Conservation (phyloP, 768 basidiomycete species). For the Phylloporus sp. region DNA sequence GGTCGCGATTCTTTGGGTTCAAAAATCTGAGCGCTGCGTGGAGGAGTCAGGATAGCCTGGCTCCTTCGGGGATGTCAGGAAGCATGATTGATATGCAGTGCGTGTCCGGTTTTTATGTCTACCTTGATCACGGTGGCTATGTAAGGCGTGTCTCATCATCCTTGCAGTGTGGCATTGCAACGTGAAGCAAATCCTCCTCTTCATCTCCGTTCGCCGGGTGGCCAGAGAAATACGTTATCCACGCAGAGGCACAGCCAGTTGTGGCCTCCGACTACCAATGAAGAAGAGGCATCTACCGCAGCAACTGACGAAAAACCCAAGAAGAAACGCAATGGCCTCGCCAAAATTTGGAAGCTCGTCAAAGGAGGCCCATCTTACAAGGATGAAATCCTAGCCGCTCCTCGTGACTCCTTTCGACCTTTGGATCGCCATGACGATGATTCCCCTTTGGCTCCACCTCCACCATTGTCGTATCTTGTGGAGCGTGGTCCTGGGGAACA, state of each 20-base stretch:
- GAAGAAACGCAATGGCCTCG: conserved; percentile 76
- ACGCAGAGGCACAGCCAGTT: conserved; percentile 47
- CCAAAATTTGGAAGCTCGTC: conserved; percentile 79
- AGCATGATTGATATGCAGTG: conserved; percentile 95
- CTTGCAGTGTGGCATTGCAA: conserved; percentile 68
- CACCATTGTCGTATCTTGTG: conserved; percentile 86
- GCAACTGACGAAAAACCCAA: conserved; percentile 48
- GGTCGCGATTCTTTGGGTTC: conserved; percentile 75
- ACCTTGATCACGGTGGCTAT: neutral
- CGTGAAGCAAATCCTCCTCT: conserved; percentile 46
- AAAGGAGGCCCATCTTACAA: conserved; percentile 52
- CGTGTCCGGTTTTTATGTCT: conserved; percentile 33
- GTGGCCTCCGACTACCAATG: conserved; percentile 45
- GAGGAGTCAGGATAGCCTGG: conserved; percentile 78
- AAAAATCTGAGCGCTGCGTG: conserved; percentile 68
- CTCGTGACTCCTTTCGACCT: conserved; percentile 39
- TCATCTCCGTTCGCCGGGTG: conserved; percentile 28
- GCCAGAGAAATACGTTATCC: conserved; percentile 34
- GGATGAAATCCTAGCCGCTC: conserved; percentile 24
- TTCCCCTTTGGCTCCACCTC: conserved; percentile 81
- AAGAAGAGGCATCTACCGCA: conserved; percentile 13
- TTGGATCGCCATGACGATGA: conserved; percentile 54
- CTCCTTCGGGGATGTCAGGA: conserved; percentile 76
- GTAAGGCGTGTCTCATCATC: conserved; percentile 5
- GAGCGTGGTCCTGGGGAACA: conserved; percentile 50